Conservation (phyloP, 495 filamentous ascomycete genomes). For the Podospora pseudocomata region DNA sequence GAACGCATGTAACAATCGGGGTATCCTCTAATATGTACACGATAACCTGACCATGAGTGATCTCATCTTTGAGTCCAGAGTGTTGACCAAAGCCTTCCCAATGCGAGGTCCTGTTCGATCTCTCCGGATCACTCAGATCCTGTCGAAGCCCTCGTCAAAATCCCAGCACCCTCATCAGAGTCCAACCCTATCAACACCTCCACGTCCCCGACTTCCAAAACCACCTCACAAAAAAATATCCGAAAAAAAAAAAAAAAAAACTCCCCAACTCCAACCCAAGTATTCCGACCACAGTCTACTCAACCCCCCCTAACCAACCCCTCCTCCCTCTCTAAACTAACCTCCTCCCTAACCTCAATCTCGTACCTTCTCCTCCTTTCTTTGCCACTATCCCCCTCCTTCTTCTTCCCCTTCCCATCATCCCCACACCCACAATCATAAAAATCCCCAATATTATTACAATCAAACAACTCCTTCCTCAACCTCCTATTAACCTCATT, state of each 20-base stretch:
- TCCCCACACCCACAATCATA: slow-evolving; percentile 96
- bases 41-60: background rate
- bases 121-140: too few relatives aligned
- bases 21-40: background rate
- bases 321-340: slow-evolving; percentile 43
- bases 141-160: too few relatives aligned
- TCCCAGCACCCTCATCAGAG: background rate
- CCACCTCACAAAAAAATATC: background rate
- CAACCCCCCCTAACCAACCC: slow-evolving; percentile 26
- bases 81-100: background rate
- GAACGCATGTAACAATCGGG: background rate
- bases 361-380: background rate
- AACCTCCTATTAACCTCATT: slow-evolving; percentile 91
- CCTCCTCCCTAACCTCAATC: slow-evolving; percentile 16
- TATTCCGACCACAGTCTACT: background rate
- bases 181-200: background rate
- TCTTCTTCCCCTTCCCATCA: slow-evolving; percentile 50
- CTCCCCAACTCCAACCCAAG: background rate
- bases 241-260: background rate
- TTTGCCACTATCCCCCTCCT: slow-evolving; percentile 23
- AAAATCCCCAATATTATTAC: slow-evolving; percentile 80
- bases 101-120: background rate
- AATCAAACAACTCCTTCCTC: slow-evolving; percentile 80
- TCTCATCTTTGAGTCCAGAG: background rate
- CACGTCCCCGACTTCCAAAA: background rate